Evolutionary conservation across 257 asterid genomes (phyloP), one percentile per base, ranked within the genome.

Genomic region (Echites panduratus): DNA sequence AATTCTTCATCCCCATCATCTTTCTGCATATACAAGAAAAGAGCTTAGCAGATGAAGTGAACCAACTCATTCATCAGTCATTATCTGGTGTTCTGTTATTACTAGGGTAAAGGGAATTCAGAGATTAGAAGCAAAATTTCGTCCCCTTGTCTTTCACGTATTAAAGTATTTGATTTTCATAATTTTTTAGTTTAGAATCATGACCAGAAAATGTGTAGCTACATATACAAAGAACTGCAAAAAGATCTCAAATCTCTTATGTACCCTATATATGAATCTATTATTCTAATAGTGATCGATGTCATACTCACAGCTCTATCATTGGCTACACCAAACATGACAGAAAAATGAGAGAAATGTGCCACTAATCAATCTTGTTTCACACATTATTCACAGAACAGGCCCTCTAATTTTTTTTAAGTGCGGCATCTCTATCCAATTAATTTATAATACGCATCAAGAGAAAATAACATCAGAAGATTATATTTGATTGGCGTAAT

Each of bases 1-100:
- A 91, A 78, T 73, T 91, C 95, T 85, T 91, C 97, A 82, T 91
- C 97, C 67, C 97, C 96, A 29, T 88, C 87, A 71, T 91, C 95
- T 73, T 79, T 88, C 95, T 89, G 92, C 53, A 80, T 70, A 61
- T 79, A 76, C 56, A 69, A 43, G 43, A 66, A 45, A 69, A 52
- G 66, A 47, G 72, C 35, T 24, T 22, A 32, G 49, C 20, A 47
- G 26, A 48, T 12, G 43, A 48, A 24, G 43, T 14, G n/a, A 27
- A 27, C 4, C 29, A 12, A 12, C 40, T 10, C 35, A 58, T 24
- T 59, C 41, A 59, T 29, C 66, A 14, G 38, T 12, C 2, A 3
- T 13, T 59, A 27, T 59, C 13, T 27, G 4, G 29, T 49, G 3
- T 59, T 10, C 16, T 58, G 17, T 13, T 24, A 24, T 3, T 29